Percentiles rank a stretch among this genome's conserved stretches.
Evolutionary conservation across 2,329 filamentous ascomycete genomes (phyloP).

Genomic region (Rutstroemia sp.): DNA sequence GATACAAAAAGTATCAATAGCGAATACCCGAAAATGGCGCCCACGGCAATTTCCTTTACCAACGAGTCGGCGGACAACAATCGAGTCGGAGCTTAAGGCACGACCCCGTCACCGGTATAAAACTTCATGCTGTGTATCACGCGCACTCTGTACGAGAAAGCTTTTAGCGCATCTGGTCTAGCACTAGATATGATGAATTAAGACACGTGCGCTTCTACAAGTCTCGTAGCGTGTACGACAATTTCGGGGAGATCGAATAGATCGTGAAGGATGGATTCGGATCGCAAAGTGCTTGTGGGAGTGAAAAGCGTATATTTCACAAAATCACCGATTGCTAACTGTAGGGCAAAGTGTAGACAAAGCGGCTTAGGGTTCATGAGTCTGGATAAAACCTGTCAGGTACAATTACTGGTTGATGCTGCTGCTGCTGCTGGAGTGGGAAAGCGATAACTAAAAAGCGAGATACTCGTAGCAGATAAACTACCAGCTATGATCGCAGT

Average conservation of each 20-base stretch:
- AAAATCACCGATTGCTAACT: constrained; percentile 47
- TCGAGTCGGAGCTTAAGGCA: too few species aligned
- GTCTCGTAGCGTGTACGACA: constrained; percentile 27
- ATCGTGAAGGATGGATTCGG: constrained; percentile 39
- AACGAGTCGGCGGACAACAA: too few species aligned
- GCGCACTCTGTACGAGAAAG: constrained; percentile 47
- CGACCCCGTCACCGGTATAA: too few species aligned
- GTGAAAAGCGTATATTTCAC: constrained; percentile 42
- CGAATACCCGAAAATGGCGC: too few species aligned
- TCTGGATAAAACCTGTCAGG: constrained; percentile 40
- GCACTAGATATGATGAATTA: constrained; percentile 51
- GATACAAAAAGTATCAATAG: too few species aligned
- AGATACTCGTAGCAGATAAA: constrained; percentile 38
- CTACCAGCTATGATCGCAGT: constrained; percentile 40
- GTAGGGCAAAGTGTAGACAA: constrained; percentile 39
- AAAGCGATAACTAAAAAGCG: constrained; percentile 46
- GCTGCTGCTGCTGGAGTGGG: constrained; percentile 52
- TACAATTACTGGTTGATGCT: constrained; percentile 46
- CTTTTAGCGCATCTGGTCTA: constrained; percentile 37
- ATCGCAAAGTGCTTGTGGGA: constrained; percentile 40
- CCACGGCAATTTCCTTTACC: too few species aligned
- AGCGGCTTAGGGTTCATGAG: constrained; percentile 44
- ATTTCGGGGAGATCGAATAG: too few species aligned
- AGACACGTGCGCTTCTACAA: too few species aligned
- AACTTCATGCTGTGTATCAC: constrained; percentile 31